Evolutionary conservation across 768 basidiomycete species (phyloP), one percentile per base, ranked within the genome.

Genomic region (Russula olivacea): DNA sequence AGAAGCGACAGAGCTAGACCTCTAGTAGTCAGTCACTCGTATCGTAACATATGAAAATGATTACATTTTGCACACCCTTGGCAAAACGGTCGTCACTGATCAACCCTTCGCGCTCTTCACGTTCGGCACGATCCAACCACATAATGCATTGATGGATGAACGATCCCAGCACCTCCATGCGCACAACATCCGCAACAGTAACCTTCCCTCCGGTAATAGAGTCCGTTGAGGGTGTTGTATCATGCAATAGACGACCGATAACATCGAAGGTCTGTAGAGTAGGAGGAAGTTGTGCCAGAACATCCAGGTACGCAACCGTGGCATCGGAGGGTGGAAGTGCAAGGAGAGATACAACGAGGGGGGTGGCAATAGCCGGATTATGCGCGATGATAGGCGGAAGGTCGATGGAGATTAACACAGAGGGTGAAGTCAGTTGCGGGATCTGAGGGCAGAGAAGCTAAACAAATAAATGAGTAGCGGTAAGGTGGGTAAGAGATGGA

Each of bases 231-330:
- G 75, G 74, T 0, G 85, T 83, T 36, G 80, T 73, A 68, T 91
- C 87, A 61, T 83, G 81, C 21, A 91, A 75, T 11, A 92, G 76
- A 12, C 84, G 81, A 12, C 84, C 88, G 36, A 89, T 74, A 40
- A 92, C 76, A 70, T 91, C 88, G 68, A 91, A 89, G 3, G 87
- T 83, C 28, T 86, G 78, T 34, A 91, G 75, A 0, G 84, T 86
- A 0, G 89, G 89, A 4, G 90, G 87, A 52, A 92, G 80, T 68
- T 74, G 81, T 10, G 79, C 78, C 14, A 91, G 75, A 25, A 84
- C 81, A 52, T 88, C 83, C 59, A 90, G 76, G 73, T 85, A 88
- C 2, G 79, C 77, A 51, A 74, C 77, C 23, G 77, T 70, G 28
- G 65, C 49, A 63, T 72, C 68, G 68, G 71, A 61, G 17, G 71